Percentiles rank a stretch among this genome's conserved stretches.
Evolutionary conservation across 2,329 filamentous ascomycete species (phyloP).

Genomic region (Ophiostoma perfectum): DNA sequence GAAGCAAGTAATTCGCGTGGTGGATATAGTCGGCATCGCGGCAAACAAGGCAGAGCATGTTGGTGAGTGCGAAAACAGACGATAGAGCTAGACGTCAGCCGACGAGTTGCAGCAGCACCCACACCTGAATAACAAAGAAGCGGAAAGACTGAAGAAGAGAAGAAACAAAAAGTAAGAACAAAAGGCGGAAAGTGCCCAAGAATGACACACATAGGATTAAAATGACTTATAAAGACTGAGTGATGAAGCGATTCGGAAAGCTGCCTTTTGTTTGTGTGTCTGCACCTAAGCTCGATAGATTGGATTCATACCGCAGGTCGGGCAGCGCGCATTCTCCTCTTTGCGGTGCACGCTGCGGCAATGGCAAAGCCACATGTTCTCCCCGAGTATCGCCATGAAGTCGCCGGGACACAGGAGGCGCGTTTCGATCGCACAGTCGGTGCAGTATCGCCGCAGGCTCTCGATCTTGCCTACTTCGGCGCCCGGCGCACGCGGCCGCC

Average conservation of each 20-base stretch:
- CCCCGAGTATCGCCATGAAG: conserved; percentile 15
- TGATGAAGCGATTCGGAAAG: no score
- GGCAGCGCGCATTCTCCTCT: conserved; percentile 16
- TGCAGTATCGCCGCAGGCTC: conserved; percentile 27
- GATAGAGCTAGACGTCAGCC: no score
- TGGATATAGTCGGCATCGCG: conserved; percentile 6
- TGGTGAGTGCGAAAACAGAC: neutral
- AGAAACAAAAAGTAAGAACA: neutral
- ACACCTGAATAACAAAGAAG: neutral
- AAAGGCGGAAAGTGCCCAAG: neutral
- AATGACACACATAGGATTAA: neutral
- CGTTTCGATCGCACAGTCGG: conserved; percentile 24
- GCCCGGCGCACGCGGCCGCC: conserved; percentile 22
- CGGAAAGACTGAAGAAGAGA: neutral
- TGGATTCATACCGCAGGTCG: conserved; percentile 21
- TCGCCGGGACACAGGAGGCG: conserved; percentile 21
- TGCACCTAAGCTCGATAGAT: conserved; percentile 16
- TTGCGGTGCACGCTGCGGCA: conserved; percentile 20
- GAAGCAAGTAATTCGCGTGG: neutral
- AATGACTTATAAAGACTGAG: neutral
- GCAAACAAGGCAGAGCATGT: neutral
- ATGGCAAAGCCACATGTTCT: conserved; percentile 24
- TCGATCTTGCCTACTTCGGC: conserved; percentile 25
- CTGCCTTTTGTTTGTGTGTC: no score
- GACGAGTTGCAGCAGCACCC: neutral